Percentiles rank a stretch among this genome's conserved stretches.
Conservation (phyloP, 2,329 filamentous ascomycete genomes). For the Aspergillus phoenicis region DNA sequence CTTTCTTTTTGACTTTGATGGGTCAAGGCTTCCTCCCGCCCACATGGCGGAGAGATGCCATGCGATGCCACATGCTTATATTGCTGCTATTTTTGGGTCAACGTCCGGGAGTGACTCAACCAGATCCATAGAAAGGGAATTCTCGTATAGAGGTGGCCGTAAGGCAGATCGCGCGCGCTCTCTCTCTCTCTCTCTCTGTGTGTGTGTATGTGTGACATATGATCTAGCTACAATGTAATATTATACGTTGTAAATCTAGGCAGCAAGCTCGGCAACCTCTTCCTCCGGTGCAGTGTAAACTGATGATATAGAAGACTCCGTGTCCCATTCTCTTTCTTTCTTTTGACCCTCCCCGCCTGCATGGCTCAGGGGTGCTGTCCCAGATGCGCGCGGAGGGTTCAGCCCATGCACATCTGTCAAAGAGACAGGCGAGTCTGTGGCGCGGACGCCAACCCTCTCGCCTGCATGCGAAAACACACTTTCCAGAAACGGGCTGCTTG, state of each 20-base stretch:
- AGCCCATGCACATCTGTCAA: not conserved
- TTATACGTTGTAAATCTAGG: not conserved
- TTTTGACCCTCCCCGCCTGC: not conserved
- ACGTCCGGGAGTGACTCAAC: too few relatives aligned
- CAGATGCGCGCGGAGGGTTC: not conserved
- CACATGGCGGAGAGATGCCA: not conserved
- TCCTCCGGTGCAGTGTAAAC: constrained; percentile 31
- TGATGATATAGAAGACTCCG: constrained; percentile 29
- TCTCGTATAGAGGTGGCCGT: too few relatives aligned
- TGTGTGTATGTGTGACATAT: not conserved
- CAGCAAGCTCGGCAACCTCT: constrained; percentile 10
- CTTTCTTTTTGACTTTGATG: too few relatives aligned
- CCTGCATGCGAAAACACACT: not conserved
- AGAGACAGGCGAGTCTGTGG: constrained; percentile 11
- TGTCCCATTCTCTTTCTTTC: constrained; percentile 7
- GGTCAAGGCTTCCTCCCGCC: too few relatives aligned
- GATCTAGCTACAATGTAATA: not conserved
- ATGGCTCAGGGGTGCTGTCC: not conserved
- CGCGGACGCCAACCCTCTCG: not conserved
- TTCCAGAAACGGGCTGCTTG: not conserved
- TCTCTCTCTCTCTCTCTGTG: too few relatives aligned
- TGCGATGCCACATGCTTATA: not conserved
- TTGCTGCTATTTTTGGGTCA: too few relatives aligned
- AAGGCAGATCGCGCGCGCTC: too few relatives aligned
- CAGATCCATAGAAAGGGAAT: too few relatives aligned